A percentile compares a stretch with the other conserved stretches of the same genome.
phyloP scores from a whole-genome alignment of 345 rosid genomes.

The Corymbia maculata region DNA sequence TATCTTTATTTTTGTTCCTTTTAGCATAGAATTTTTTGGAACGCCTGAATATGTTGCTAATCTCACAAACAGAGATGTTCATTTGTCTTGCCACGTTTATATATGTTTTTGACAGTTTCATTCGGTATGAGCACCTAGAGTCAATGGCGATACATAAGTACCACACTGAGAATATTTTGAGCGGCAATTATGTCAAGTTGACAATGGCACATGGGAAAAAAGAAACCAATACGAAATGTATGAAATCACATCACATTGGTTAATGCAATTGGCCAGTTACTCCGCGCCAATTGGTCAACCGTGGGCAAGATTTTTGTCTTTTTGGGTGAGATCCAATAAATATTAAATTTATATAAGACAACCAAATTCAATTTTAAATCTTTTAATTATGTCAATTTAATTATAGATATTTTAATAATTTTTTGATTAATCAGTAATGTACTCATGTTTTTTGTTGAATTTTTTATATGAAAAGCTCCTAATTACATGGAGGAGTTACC shows the following conservation, averaged over 20 bases:
- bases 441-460: not conserved
- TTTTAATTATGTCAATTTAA: not conserved
- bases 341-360: not conserved
- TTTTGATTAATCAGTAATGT: not conserved
- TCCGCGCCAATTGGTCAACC: not conserved
- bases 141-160: not conserved
- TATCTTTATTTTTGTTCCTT: not conserved
- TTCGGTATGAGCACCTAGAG: not conserved
- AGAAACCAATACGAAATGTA: not conserved
- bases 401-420: not conserved
- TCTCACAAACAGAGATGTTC: not conserved
- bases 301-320: not conserved
- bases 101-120: not conserved
- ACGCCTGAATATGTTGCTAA: not conserved
- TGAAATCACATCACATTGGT: not conserved
- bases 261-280: not conserved
- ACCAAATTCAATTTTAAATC: not conserved
- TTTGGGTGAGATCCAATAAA: not conserved
- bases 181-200: not conserved
- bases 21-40: not conserved
- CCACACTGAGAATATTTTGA: not conserved
- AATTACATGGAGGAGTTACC: not conserved
- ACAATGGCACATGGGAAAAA: not conserved
- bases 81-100: not conserved
- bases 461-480: not conserved